These are phyloP conservation scores for Parachlorella kessleri DNA, from an alignment of 139 green algal genomes.

Conservation along the genomic window DNA sequence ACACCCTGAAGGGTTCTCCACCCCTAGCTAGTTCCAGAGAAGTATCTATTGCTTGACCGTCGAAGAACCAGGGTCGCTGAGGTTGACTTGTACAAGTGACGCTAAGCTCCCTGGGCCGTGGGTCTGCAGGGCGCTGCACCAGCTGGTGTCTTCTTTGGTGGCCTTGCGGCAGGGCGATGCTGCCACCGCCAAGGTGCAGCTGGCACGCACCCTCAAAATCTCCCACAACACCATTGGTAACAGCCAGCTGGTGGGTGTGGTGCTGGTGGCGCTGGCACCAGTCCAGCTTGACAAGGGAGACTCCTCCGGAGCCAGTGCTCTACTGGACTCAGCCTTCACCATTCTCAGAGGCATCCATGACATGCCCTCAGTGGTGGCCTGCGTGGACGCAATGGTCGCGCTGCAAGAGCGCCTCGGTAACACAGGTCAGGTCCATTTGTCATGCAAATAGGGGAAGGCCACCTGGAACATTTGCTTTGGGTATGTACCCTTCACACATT, in stretches of 20 bases:
- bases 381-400: conserved; percentile 9
- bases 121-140: conserved; percentile 18
- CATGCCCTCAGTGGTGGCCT: conserved; percentile 22
- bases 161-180: conserved; percentile 12
- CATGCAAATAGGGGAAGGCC: too few species aligned
- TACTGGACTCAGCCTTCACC: conserved; percentile 31
- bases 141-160: conserved; percentile 18
- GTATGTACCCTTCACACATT: not conserved
- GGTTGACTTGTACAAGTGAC: too few species aligned
- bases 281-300: conserved; percentile 26
- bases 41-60: too few species aligned
- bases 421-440: not conserved
- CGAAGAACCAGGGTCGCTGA: too few species aligned
- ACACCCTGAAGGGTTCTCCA: too few species aligned
- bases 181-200: conserved; percentile 5
- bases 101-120: too few species aligned
- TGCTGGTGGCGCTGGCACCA: conserved; percentile 38
- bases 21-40: too few species aligned
- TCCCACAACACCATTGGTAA: conserved; percentile 30
- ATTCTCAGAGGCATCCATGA: conserved; percentile 27
- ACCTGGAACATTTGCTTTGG: too few species aligned
- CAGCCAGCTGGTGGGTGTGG: conserved; percentile 34
- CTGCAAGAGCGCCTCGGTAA: conserved; percentile 1
- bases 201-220: conserved; percentile 40
- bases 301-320: conserved; percentile 24